Evolutionary conservation across 2,329 filamentous ascomycete genomes (phyloP), one percentile per base, ranked within the genome.

Genomic region (Pestalotiopsis sp.): DNA sequence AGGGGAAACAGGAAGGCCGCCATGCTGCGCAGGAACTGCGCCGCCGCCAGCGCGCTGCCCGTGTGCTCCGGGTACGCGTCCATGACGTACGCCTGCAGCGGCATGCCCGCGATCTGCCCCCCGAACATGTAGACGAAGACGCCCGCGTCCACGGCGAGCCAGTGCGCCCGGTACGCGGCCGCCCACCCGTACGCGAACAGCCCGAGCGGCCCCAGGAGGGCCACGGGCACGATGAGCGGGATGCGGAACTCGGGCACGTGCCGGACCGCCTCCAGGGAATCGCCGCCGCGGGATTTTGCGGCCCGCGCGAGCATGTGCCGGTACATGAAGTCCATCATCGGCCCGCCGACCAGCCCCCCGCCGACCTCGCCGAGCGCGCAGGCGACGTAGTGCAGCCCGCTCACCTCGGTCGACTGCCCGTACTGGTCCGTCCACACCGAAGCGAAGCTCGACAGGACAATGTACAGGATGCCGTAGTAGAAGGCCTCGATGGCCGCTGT

Each of bases 301-400:
- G 40, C 31, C 4, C 67, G 69, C 11, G 5, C 62, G 61, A 49
- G 65, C 58, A 70, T 66, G 27, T 65, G 40, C 11, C 73, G 71
- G 73, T 80, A 85, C 4, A 82, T 70, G 11, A 69, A 71, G 68
- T 87, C 85, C 75, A 85, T 83, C 0, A 84, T 36, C 0, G 77
- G 76, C 0, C 81, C 84, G 9, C 81, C 80, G 1, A 87, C 72
- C 69, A 88, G 84, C 0, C 84, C 81, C 7, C 85, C 89, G 0
- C 86, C 76, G 67, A 90, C 83, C 78, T 92, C 91, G 1, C 91
- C 91, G 0, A 91, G 56, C 0, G 87, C 89, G 23, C 89, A 84
- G 11, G 90, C 87, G 56, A 91, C 84, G 77, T 91, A 92, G 76
- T 92, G 90, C 0, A 92, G 77, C 0, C 88, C 88, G n/a, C 86